A percentile compares a stretch with the other conserved stretches of the same genome.
phyloP scores from a whole-genome alignment of 1,284 basidiomycete species.

The Melampsora larici-populina region DNA sequence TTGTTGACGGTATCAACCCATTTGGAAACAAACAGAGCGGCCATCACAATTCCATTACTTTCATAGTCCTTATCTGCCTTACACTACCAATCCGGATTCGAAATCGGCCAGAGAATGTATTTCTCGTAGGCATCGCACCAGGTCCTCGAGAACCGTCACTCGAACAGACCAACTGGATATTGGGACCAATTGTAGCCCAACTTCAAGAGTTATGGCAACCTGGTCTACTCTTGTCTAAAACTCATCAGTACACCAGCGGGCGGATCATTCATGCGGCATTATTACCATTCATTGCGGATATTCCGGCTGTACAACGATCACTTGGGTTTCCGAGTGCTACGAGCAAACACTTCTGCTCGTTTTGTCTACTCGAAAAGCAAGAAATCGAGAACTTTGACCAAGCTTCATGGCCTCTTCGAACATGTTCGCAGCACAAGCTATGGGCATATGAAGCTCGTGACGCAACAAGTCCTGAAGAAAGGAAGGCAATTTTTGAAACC shows the following conservation, averaged over 20 bases:
- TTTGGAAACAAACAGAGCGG: too few relatives aligned
- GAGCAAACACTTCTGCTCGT: slow-evolving; percentile 35
- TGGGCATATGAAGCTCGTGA: slow-evolving; percentile 2
- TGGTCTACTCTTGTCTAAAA: slow-evolving; percentile 47
- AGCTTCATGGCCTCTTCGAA: background rate
- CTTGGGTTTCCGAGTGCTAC: slow-evolving; percentile 32
- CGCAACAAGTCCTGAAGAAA: background rate
- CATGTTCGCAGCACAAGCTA: background rate
- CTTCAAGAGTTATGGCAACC: slow-evolving; percentile 50
- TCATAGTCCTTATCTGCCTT: slow-evolving; percentile 12
- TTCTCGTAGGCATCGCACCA: slow-evolving; percentile 54
- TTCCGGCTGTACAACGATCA: slow-evolving; percentile 41
- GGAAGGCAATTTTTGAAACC: background rate
- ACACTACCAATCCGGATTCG: slow-evolving; percentile 50
- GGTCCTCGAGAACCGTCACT: slow-evolving; percentile 46
- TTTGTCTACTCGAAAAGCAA: slow-evolving; percentile 23
- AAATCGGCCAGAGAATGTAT: slow-evolving; percentile 54
- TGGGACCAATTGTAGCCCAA: slow-evolving; percentile 51
- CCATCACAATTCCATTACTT: slow-evolving; percentile 8
- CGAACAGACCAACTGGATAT: too few relatives aligned
- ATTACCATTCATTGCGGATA: slow-evolving; percentile 43
- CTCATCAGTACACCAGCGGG: background rate
- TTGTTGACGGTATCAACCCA: slow-evolving; percentile 28
- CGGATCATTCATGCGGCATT: slow-evolving; percentile 17
- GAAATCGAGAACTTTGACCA: slow-evolving; percentile 4